Percentiles rank a stretch among this genome's conserved stretches.
Evolutionary conservation across 352 stramenopile genomes (phyloP).

Genomic region (Globisporangium irregulare): DNA sequence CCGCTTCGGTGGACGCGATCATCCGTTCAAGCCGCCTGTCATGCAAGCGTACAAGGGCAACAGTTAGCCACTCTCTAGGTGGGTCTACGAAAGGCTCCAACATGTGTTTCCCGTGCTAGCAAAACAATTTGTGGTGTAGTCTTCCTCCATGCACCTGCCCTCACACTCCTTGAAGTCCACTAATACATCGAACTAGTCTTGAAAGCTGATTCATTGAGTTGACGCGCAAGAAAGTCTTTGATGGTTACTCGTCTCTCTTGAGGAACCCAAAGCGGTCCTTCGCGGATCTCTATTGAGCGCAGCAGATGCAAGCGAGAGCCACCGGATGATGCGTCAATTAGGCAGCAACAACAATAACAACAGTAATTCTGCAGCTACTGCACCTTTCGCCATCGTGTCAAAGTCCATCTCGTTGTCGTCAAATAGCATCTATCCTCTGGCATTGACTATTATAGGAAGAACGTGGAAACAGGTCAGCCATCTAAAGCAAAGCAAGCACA

Average conservation of each 20-base stretch:
- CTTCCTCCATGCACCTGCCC: too few relatives aligned
- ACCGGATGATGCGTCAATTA: not conserved
- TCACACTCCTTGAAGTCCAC: too few relatives aligned
- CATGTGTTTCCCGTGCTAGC: too few relatives aligned
- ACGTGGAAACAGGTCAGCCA: too few relatives aligned
- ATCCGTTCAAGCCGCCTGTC: constrained; percentile 59
- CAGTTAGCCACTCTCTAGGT: not conserved
- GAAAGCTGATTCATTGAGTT: constrained; percentile 7
- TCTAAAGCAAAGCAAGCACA: too few relatives aligned
- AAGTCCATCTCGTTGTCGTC: constrained; percentile 65
- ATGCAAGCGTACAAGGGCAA: not conserved
- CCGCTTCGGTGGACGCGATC: constrained; percentile 73
- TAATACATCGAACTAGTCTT: too few relatives aligned
- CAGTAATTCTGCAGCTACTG: not conserved
- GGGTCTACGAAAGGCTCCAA: too few relatives aligned
- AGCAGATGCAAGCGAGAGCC: not conserved
- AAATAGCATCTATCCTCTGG: too few relatives aligned
- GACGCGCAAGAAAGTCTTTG: constrained; percentile 37
- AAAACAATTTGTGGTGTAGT: too few relatives aligned
- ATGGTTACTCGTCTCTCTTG: constrained; percentile 52
- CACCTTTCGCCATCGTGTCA: constrained; percentile 54
- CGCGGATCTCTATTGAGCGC: constrained; percentile 46
- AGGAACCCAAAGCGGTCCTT: constrained; percentile 69
- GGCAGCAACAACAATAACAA: constrained; percentile 1
- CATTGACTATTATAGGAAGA: too few relatives aligned